These are phyloP conservation scores for Mycena kentingensis DNA, from an alignment of 768 basidiomycete genomes.

Conservation along the genomic window DNA sequence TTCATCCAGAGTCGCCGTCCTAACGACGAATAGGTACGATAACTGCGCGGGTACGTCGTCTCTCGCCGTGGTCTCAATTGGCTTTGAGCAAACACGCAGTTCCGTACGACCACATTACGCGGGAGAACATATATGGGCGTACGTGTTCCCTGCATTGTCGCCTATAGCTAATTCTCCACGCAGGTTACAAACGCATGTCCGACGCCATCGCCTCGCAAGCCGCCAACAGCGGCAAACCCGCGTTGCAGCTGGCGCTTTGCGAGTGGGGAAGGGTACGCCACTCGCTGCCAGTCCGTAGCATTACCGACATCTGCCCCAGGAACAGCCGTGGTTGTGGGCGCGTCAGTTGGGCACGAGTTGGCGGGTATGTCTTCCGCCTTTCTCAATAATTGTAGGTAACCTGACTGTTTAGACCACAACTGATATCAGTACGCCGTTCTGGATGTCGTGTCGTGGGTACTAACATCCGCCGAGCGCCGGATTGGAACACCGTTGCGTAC, in stretches of 20 bases:
- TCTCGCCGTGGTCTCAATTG: background rate
- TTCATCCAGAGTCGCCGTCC: no score
- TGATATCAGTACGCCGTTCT: background rate
- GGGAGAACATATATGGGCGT: slow-evolving; percentile 59
- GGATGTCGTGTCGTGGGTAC: slow-evolving; percentile 17
- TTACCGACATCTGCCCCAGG: slow-evolving; percentile 31
- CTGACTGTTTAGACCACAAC: background rate
- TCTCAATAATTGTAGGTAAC: background rate
- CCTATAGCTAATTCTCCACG: background rate
- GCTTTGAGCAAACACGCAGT: slow-evolving; percentile 32
- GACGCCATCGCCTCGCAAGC: slow-evolving; percentile 55
- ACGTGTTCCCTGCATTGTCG: slow-evolving; percentile 22
- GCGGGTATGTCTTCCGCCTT: slow-evolving; percentile 46
- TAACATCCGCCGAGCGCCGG: slow-evolving; percentile 34
- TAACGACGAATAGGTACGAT: slow-evolving; percentile 50
- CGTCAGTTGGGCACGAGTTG: slow-evolving; percentile 61
- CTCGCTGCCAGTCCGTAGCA: slow-evolving; percentile 1
- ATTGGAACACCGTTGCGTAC: slow-evolving; percentile 51
- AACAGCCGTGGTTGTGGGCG: slow-evolving; percentile 69
- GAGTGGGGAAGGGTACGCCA: slow-evolving; percentile 64
- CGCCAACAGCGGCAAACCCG: slow-evolving; percentile 49
- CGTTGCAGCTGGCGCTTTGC: slow-evolving; percentile 62
- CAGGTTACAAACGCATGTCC: slow-evolving; percentile 65
- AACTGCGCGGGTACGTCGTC: slow-evolving; percentile 53
- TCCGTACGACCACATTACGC: slow-evolving; percentile 57